Conservation (phyloP, 1,284 basidiomycete species). For the Caloboletus inedulis region DNA sequence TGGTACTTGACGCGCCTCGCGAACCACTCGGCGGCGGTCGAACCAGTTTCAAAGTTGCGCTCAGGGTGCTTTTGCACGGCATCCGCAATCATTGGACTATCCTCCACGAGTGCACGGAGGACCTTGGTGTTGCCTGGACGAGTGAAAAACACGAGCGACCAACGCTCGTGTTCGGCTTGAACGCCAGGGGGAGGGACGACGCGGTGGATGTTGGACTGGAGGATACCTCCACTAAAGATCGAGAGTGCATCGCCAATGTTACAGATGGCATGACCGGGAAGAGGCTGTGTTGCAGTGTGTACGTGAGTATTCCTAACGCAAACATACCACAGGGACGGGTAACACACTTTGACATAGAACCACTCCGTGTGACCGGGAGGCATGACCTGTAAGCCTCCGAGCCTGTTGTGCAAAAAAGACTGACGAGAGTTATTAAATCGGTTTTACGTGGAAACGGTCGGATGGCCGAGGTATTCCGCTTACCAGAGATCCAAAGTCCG, state of each 20-base stretch:
- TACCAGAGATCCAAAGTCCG: slow-evolving; percentile 53
- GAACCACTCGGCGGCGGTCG: slow-evolving; percentile 50
- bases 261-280: slow-evolving; percentile 58
- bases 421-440: slow-evolving; percentile 23
- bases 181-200: slow-evolving; percentile 46
- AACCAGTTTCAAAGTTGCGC: slow-evolving; percentile 38
- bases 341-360: slow-evolving; percentile 60
- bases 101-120: slow-evolving; percentile 47
- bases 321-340: not conserved
- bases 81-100: slow-evolving; percentile 46
- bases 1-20: slow-evolving; percentile 44
- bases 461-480: slow-evolving; percentile 8
- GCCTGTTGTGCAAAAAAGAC: slow-evolving; percentile 65
- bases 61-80: slow-evolving; percentile 35
- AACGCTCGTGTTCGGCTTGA: slow-evolving; percentile 48
- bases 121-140: slow-evolving; percentile 52
- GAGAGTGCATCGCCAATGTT: slow-evolving; percentile 59
- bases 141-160: slow-evolving; percentile 62
- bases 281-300: slow-evolving; percentile 38
- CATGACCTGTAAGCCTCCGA: slow-evolving; percentile 68
- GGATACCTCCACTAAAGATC: slow-evolving; percentile 56
- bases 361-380: slow-evolving; percentile 60
- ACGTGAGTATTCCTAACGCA: not conserved
- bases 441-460: not conserved
- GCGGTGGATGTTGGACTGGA: slow-evolving; percentile 55